Evolutionary conservation across 768 basidiomycete genomes (phyloP).

Genomic region (Leccinum disarticulatum): DNA sequence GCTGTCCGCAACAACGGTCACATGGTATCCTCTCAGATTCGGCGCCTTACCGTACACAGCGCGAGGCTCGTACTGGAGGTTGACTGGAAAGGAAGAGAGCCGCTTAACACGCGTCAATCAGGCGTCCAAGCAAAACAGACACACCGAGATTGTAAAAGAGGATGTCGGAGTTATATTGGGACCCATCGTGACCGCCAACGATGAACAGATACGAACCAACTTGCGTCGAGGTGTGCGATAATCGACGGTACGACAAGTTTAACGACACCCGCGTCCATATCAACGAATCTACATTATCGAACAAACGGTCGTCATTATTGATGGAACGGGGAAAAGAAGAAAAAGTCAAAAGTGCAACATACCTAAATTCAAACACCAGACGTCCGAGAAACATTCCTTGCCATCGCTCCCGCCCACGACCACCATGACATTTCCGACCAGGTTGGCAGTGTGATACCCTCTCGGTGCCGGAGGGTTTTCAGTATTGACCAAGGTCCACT

Average conservation of each 20-base stretch:
- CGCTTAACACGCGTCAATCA: neutral
- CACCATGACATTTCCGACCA: slow-evolving; percentile 83
- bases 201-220: slow-evolving; percentile 92
- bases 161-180: slow-evolving; percentile 69
- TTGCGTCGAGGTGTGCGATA: slow-evolving; percentile 85
- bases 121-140: slow-evolving; percentile 6
- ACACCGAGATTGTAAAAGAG: slow-evolving; percentile 85
- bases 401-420: slow-evolving; percentile 92
- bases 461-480: slow-evolving; percentile 59
- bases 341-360: slow-evolving; percentile 23
- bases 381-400: slow-evolving; percentile 81
- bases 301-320: neutral
- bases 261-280: slow-evolving; percentile 29
- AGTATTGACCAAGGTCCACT: slow-evolving; percentile 62
- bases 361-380: slow-evolving; percentile 89
- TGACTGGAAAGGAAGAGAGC: slow-evolving; percentile 48
- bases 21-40: slow-evolving; percentile 80
- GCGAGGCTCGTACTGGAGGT: slow-evolving; percentile 81
- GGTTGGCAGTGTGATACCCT: slow-evolving; percentile 90
- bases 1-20: slow-evolving; percentile 77
- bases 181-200: slow-evolving; percentile 84
- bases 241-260: slow-evolving; percentile 47
- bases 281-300: slow-evolving; percentile 21
- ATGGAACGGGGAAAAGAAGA: neutral
- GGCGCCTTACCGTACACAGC: slow-evolving; percentile 66